These are phyloP conservation scores for Dothideomycetes sp. DNA, from an alignment of 2,329 filamentous ascomycete species.

Conservation along the genomic window DNA sequence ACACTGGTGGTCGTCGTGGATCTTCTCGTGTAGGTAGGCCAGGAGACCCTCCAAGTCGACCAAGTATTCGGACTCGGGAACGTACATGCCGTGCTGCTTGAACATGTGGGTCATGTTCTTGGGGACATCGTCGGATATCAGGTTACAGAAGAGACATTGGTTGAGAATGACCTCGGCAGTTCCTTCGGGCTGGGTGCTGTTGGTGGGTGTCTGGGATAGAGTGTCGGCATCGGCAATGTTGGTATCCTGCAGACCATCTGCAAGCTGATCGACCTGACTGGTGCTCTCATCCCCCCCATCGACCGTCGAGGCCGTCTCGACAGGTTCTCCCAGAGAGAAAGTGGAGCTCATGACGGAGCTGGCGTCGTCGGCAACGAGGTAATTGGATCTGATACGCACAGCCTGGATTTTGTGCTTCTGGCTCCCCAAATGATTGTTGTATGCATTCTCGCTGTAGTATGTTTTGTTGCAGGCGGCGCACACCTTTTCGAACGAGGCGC, in stretches of 20 bases:
- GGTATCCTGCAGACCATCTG: conserved; percentile 64
- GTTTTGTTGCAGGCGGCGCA: conserved; percentile 81
- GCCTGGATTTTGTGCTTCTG: conserved; percentile 74
- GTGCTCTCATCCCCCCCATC: conserved; percentile 48
- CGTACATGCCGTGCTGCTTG: conserved; percentile 87
- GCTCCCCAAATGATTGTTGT: conserved; percentile 81
- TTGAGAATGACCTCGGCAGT: conserved; percentile 27
- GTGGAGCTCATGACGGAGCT: conserved; percentile 77
- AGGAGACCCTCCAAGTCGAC: conserved; percentile 74
- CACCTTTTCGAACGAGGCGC: conserved; percentile 74
- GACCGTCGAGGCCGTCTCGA: conserved; percentile 39
- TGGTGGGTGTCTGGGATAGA: conserved; percentile 8
- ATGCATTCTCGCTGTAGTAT: conserved; percentile 95
- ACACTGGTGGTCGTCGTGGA: conserved; percentile 73
- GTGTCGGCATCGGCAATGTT: conserved; percentile 34
- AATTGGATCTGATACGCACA: conserved; percentile 31
- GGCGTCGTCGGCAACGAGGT: conserved; percentile 54
- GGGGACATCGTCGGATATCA: conserved; percentile 62
- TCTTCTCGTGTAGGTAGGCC: conserved; percentile 65
- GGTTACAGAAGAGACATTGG: conserved; percentile 85
- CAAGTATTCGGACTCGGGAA: conserved; percentile 79
- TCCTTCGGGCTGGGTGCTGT: conserved; percentile 15
- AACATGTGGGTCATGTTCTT: conserved; percentile 83
- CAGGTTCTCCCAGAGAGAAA: conserved; percentile 78
- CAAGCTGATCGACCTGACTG: conserved; percentile 64